A percentile compares a stretch with the other conserved stretches of the same genome.
These are phyloP conservation scores for Chaetomiaceae sp. DNA, from an alignment of 2,329 filamentous ascomycete genomes.

Conservation along the genomic window DNA sequence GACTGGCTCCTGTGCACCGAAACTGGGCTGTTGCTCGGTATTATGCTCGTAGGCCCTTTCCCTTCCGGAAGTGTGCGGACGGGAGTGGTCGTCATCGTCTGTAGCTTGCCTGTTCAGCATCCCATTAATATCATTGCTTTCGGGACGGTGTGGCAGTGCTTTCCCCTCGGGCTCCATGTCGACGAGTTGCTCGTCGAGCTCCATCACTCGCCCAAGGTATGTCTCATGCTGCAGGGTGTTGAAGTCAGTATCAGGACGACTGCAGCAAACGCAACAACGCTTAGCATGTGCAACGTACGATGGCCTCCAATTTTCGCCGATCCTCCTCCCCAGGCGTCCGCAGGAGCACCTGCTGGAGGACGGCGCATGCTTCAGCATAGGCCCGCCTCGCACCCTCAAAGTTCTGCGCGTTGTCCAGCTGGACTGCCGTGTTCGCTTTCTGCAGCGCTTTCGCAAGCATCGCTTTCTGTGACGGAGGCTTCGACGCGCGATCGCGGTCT, in stretches of 20 bases:
- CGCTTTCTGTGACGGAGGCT: constrained; percentile 72
- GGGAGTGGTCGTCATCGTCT: constrained; percentile 46
- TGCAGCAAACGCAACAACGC: not conserved
- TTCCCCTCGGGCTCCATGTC: constrained; percentile 56
- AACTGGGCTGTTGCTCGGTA: constrained; percentile 21
- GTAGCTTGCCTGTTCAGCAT: constrained; percentile 33
- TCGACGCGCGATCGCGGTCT: constrained; percentile 21
- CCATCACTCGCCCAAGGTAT: constrained; percentile 83
- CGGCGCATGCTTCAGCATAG: constrained; percentile 82
- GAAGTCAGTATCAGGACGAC: constrained; percentile 10
- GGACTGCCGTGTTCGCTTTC: constrained; percentile 91
- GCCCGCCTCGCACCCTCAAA: constrained; percentile 86
- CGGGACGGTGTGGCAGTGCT: constrained; percentile 64
- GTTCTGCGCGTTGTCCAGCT: constrained; percentile 93
- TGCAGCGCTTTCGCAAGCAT: constrained; percentile 95
- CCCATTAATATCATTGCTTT: constrained; percentile 47
- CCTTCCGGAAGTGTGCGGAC: constrained; percentile 29
- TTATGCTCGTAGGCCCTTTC: constrained; percentile 26
- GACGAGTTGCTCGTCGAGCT: constrained; percentile 68
- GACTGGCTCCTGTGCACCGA: constrained; percentile 24
- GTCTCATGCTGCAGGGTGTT: constrained; percentile 61
- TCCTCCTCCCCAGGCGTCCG: constrained; percentile 82
- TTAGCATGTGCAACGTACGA: constrained; percentile 54
- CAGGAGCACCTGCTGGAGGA: constrained; percentile 81
- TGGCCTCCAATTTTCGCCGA: constrained; percentile 82